Base-by-base conservation (phyloP, 2,329 filamentous ascomycete species). In the Colletotrichum truncatum region DNA sequence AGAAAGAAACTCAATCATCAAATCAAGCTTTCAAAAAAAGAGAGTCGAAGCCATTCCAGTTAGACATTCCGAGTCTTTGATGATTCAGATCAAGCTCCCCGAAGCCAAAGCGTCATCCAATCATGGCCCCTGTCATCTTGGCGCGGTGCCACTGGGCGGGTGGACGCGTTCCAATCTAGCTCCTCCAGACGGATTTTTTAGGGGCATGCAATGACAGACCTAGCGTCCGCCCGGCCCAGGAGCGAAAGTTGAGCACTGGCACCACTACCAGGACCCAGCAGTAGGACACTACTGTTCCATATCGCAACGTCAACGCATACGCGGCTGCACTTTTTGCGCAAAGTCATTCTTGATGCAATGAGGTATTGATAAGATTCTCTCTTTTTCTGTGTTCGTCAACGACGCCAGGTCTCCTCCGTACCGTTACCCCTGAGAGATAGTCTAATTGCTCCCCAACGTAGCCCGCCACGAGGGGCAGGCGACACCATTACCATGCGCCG, bases 401-500 rank as follows among this genome's bases (percentile, higher is more conserved):
- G 26, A 43, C 16, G 9, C 39, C 25, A 30, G 16, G 8, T 26
- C 26, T 18, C 12, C 30, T 46, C 21, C 18, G 41, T 43, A 57
- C 41, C 21, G 18, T 18, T 6, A 52, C 51, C 21, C 38, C 38
- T 39, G 26, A 55, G 6, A 21, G 18, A 10, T 4, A 36, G 16
- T 39, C 48, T 46, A 53, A 34, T 30, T 16, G 28, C 18, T n/a
- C 48, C 21, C 48, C 48, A 41, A 65, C 48, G 6, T 25, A 66
- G 51, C 36, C 23, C 34, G 36, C 49, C 45, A 36, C 51, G 43
- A 63, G 61, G 45, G 49, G 49, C 21, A 49, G 49, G 55, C 34
- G 25, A 56, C 38, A 62, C 28, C 46, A 66, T 45, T 54, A 67
- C 68, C 61, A 74, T 64, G 53, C 77, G 79, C 75, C 78, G 79